Evolutionary conservation across 495 filamentous ascomycete genomes (phyloP).

Genomic region (Peziza echinospora): DNA sequence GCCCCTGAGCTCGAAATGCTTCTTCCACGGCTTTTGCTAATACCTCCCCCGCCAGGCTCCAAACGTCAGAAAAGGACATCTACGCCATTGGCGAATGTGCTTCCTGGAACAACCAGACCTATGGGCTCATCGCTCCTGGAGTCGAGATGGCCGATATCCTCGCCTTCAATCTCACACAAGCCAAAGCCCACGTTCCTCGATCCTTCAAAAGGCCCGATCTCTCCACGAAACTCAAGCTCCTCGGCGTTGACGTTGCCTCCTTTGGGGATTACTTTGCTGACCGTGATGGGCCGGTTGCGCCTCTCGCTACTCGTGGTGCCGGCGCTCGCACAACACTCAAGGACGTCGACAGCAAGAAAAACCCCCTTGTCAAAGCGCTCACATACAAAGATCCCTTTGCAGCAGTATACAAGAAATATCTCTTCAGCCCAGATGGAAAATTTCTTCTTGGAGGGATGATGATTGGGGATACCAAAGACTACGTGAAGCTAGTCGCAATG

Average conservation of each 20-base stretch:
- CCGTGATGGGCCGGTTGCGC: conserved; percentile 56
- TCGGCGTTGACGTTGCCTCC: conserved; percentile 85
- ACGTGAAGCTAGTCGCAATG: conserved; percentile 84
- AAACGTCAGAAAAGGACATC: conserved; percentile 50
- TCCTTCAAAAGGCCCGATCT: conserved; percentile 70
- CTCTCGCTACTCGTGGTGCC: conserved; percentile 32
- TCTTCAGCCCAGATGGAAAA: conserved; percentile 83
- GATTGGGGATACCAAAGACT: conserved; percentile 90
- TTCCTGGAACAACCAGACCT: conserved; percentile 83
- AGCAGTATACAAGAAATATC: conserved; percentile 90
- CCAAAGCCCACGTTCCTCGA: conserved; percentile 43
- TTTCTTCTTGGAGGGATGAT: conserved; percentile 93
- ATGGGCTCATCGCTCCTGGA: conserved; percentile 81
- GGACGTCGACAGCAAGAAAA: too few relatives aligned
- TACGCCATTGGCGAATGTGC: conserved; percentile 93
- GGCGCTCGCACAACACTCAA: conserved; percentile 19
- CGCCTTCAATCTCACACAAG: conserved; percentile 82
- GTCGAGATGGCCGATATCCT: conserved; percentile 94
- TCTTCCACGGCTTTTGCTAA: not conserved
- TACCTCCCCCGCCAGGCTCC: conserved; percentile 25
- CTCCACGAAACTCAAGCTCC: conserved; percentile 81
- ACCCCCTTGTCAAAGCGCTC: conserved; percentile 67
- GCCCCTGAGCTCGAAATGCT: not conserved
- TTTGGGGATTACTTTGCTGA: conserved; percentile 97
- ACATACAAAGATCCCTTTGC: conserved; percentile 86